These are phyloP conservation scores for Glaciozyma antarctica DNA, from an alignment of 768 basidiomycete genomes.

Conservation along the genomic window DNA sequence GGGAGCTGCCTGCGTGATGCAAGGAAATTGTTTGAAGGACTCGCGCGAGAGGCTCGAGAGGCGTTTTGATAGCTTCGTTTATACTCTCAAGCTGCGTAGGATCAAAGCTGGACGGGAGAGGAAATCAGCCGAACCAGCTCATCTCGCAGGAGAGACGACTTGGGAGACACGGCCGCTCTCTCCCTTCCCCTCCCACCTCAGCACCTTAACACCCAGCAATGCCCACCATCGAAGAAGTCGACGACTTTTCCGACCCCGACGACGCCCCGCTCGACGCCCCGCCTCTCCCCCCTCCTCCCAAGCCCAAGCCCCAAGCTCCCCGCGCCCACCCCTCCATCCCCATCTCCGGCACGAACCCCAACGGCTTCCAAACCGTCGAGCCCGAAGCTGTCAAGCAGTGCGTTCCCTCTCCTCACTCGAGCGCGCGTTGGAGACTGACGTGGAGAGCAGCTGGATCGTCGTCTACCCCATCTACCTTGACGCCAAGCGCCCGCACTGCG, in stretches of 20 bases:
- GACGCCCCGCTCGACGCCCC: constrained; percentile 12
- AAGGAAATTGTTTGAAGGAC: not conserved
- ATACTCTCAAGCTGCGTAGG: no score
- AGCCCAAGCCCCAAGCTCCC: not conserved
- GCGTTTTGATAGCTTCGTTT: no score
- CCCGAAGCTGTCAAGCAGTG: constrained; percentile 5
- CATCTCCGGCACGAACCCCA: not conserved
- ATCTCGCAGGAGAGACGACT: no score
- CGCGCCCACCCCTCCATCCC: not conserved
- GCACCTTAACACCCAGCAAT: not conserved
- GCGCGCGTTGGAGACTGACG: not conserved
- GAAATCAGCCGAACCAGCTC: no score
- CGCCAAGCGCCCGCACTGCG: constrained; percentile 78
- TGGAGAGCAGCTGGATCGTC: constrained; percentile 20
- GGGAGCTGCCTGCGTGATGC: not conserved
- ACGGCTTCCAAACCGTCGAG: constrained; percentile 6
- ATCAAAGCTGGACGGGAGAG: no score
- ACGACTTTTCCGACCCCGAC: constrained; percentile 27
- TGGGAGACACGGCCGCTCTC: no score
- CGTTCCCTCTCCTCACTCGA: not conserved
- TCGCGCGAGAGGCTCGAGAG: not conserved
- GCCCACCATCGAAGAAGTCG: constrained; percentile 21
- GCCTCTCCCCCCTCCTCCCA: not conserved
- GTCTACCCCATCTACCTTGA: constrained; percentile 95
- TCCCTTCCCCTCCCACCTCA: no score